Conservation (phyloP, 331 rosid genomes). For the Dryas integrifolia region DNA sequence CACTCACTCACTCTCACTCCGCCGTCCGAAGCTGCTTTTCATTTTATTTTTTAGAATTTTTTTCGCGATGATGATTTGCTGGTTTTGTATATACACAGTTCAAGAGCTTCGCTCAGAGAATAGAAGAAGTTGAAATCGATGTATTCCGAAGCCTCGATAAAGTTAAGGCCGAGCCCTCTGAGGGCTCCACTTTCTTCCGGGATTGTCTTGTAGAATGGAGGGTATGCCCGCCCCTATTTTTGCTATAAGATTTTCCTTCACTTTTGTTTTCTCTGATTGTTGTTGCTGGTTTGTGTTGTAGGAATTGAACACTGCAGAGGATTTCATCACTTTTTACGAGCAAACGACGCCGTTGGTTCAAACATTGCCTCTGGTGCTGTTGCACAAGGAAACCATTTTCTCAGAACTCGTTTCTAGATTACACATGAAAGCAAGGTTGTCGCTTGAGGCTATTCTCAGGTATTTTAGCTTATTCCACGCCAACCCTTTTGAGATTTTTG, state of each 20-base stretch:
- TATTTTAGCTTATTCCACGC: conserved; percentile 25
- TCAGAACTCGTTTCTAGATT: conserved; percentile 64
- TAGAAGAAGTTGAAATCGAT: conserved; percentile 65
- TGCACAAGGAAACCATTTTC: conserved; percentile 69
- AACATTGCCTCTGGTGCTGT: conserved; percentile 65
- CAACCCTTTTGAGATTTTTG: background rate
- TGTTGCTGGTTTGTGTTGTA: conserved; percentile 16
- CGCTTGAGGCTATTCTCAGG: conserved; percentile 82
- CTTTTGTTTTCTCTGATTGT: background rate
- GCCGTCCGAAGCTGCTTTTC: background rate
- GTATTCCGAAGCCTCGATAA: conserved; percentile 65
- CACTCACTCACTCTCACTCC: background rate
- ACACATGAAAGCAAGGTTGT: conserved; percentile 72
- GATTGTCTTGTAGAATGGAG: conserved; percentile 89
- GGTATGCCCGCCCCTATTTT: conserved; percentile 40
- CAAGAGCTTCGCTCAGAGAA: conserved; percentile 58
- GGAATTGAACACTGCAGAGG: conserved; percentile 91
- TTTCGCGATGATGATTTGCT: background rate
- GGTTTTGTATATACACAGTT: conserved; percentile 45
- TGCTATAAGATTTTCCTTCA: background rate
- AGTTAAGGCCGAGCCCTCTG: conserved; percentile 67
- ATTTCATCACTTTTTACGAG: conserved; percentile 76
- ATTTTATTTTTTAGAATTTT: background rate
- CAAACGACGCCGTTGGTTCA: conserved; percentile 62
- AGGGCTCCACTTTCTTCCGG: conserved; percentile 75